Conservation (phyloP, 2,329 filamentous ascomycete genomes). For the Fusarium sterilihyphosum region DNA sequence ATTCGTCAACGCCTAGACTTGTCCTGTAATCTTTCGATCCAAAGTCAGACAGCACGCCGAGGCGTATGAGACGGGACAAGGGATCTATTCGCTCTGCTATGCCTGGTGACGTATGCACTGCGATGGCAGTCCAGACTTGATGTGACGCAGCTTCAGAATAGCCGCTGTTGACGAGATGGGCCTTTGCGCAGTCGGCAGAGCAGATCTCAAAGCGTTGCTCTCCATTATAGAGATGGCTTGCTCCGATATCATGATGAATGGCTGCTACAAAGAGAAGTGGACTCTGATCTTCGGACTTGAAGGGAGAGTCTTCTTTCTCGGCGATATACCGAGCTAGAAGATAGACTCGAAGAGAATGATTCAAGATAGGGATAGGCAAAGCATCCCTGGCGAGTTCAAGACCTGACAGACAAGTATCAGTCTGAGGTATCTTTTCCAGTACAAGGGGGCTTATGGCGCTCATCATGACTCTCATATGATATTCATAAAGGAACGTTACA, state of each 20-base stretch:
- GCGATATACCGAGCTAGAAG: slow-evolving; percentile 40
- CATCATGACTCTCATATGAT: not conserved
- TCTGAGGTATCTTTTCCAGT: slow-evolving; percentile 19
- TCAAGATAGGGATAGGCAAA: slow-evolving; percentile 44
- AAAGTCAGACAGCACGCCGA: slow-evolving; percentile 49
- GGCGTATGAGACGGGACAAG: slow-evolving; percentile 45
- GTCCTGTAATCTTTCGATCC: slow-evolving; percentile 16
- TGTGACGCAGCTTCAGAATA: slow-evolving; percentile 39
- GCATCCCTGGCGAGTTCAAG: slow-evolving; percentile 25
- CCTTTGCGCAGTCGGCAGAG: slow-evolving; percentile 46
- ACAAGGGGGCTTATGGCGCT: not conserved
- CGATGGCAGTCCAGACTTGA: slow-evolving; percentile 49
- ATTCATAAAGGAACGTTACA: not conserved
- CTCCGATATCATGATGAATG: slow-evolving; percentile 50
- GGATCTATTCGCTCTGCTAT: slow-evolving; percentile 51
- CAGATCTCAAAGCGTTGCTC: slow-evolving; percentile 50
- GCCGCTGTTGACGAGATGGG: slow-evolving; percentile 42
- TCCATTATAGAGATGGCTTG: slow-evolving; percentile 43
- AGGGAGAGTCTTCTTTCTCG: slow-evolving; percentile 29
- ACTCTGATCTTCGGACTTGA: slow-evolving; percentile 3
- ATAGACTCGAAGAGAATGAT: slow-evolving; percentile 45
- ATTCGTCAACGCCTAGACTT: slow-evolving; percentile 9
- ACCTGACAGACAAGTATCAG: slow-evolving; percentile 25
- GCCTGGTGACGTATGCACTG: slow-evolving; percentile 48
- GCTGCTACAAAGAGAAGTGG: slow-evolving; percentile 48